Percentiles rank a stretch among this genome's conserved stretches.
Conservation (phyloP, 495 filamentous ascomycete species). For the Staphylotrichum longicolle region DNA sequence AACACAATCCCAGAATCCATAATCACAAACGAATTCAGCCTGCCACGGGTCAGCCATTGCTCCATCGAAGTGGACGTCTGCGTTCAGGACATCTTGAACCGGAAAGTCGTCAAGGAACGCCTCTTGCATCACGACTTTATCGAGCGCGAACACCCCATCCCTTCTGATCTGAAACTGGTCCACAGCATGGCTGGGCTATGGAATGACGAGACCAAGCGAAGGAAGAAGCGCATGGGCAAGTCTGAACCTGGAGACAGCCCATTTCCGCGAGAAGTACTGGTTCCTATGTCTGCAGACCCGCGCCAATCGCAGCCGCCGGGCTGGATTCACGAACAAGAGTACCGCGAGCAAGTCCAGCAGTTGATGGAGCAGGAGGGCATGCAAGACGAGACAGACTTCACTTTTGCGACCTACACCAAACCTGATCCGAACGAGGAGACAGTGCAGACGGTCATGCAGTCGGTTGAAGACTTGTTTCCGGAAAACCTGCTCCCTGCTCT, state of each 20-base stretch:
- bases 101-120: constrained; percentile 67
- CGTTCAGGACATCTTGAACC: constrained; percentile 84
- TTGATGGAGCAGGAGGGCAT: constrained; percentile 62
- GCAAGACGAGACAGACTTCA: constrained; percentile 44
- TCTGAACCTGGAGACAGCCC: constrained; percentile 63
- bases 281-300: constrained; percentile 81
- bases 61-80: constrained; percentile 84
- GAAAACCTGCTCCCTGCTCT: constrained; percentile 57
- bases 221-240: constrained; percentile 66
- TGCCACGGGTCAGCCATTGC: constrained; percentile 82
- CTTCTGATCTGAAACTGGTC: constrained; percentile 70
- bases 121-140: constrained; percentile 83
- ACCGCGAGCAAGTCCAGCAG: constrained; percentile 57
- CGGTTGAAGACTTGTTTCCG: constrained; percentile 81
- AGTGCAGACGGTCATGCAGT: constrained; percentile 74
- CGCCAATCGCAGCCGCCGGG: constrained; percentile 63
- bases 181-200: constrained; percentile 93
- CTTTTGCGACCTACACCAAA: constrained; percentile 64
- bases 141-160: constrained; percentile 64
- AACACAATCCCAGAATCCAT: constrained; percentile 45
- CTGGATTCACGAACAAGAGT: constrained; percentile 93
- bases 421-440: constrained; percentile 50
- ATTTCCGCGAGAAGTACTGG: constrained; percentile 72
- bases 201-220: constrained; percentile 82
- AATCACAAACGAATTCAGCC: constrained; percentile 59